Evolutionary conservation across 2,329 filamentous ascomycete species (phyloP), one percentile per base, ranked within the genome.

Genomic region (Paracoccidioides brasiliensis): DNA sequence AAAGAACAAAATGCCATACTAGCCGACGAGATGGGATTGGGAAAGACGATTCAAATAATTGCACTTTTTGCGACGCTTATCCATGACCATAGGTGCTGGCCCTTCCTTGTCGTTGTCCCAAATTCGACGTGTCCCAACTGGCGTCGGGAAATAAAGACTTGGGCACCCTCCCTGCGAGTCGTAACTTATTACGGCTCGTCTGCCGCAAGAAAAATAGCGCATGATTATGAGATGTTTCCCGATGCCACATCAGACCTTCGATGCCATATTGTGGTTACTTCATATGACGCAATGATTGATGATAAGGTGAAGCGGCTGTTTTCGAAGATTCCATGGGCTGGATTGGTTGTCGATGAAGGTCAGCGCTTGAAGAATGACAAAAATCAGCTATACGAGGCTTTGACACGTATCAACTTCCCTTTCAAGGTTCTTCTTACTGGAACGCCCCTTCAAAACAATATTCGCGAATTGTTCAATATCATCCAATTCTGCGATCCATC

Each of bases 121-220:
- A 97, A 97, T 66, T 85, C 91, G 0, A 98, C 93, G 0, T 95
- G 90, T 68, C 82, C 90, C n/a, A 98, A 98, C 67, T 98, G 93
- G 91, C 86, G 91, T 5, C 84, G 91, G 51, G 93, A 98, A 67
- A 89, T 97, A 69, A 94, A 95, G 73, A 84, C 87, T 62, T 98
- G 91, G 91, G 84, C 86, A 0, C 91, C 91, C 1, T 81, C 81
- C 5, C 73, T 97, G 40, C 83, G 90, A 44, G 90, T 95, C 5
- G 90, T 96, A n/a, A 85, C 90, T 0, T 97, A 93, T 67, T 94
- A 94, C 67, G 93, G 93, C 48, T 85, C 85, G 14, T 79, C 78
- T 52, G 78, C 80, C 51, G 78, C 90, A 14, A 86, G 93, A 61
- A 81, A 87, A 41, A 80, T 95, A 57, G 85, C 88, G 0, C 85